Base-by-base conservation (phyloP, 805 yeast genomes). In the Candida taoyuanica region DNA sequence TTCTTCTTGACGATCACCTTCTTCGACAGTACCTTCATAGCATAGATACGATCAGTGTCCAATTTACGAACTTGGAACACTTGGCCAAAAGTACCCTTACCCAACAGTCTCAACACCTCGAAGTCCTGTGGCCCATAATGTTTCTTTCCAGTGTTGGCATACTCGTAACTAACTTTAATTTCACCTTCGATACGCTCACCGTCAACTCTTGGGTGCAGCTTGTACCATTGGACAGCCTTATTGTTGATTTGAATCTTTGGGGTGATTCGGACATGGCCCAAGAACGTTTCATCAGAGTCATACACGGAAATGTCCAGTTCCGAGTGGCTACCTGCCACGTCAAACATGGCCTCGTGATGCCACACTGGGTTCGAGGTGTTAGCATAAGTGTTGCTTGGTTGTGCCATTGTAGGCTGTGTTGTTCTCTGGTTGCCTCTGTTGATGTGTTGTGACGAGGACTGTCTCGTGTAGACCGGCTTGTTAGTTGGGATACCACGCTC, bases 51-150 rank as follows among this genome's bases (percentile, higher is more conserved):
- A 42, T 77, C 76, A 7, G 95, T 87, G 59, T 93, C 98, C 50
- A 73, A 74, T 72, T 91, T 93, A 47, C 83, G 79, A 31, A 93
- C 98, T 67, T 93, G 98, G 64, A 83, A 93, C 26, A 91, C 98
- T 66, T 87, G 96, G 23, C 98, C 98, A 69, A 91, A 91, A 1
- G 98, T 93, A 38, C 98, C 98, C 59, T 87, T 88, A 44, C 98
- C 98, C 44, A 91, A 69, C 37, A 91, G 69, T 55, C 96, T 73
- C 52, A 93, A 74, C 14, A 91, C 87, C 60, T 89, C 96, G 62
- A 93, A 93, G 63, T 93, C 98, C 36, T 81, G 82, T 5, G 98
- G 98, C 1, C 96, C 96, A 56, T 82, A 85, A 50, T 82, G 85
- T 52, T 78, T 77, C 60, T 85, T 82, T 35, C 76, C 68, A 16